Base-by-base conservation (phyloP, 148 eudicot species). In the Camellia japonica region DNA sequence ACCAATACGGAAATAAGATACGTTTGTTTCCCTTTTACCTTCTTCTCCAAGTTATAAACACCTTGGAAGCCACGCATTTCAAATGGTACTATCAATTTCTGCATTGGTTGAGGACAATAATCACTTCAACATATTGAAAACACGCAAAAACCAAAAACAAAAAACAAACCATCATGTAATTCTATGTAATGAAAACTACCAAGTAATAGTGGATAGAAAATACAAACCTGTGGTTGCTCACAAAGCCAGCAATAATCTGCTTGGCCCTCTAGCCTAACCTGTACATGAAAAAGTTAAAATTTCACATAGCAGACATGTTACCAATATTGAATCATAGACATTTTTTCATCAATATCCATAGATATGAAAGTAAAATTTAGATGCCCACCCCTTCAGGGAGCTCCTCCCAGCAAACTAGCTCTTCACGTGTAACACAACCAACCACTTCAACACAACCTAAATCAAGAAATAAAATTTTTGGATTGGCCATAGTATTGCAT, bases 391-490 rank as follows among this genome's bases (percentile, higher is more conserved):
- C 93, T 88, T 87, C 84, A 74, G 93, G 93, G 38, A 93, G 85
- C 76, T 86, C 92, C 70, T 88, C 89, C 97, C 92, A 93, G 77
- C 73, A 77, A 77, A 81, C 85, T 73, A 93, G 86, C 85, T 93
- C 97, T 76, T 91, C 93, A 58, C 89, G 69, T 65, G 82, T 89
- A 74, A 93, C 80, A 82, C 93, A 93, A 0, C 97, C 97, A 77
- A 87, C 95, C 56, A 93, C 88, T 74, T 91, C 95, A 81, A 93
- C 91, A 79, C 93, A 91, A 59, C 97, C 97, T 93, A 83, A n/a
- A 67, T 56, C 76, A 81, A 41, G 55, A 68, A 82, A 8, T 6
- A 55, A 49, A 58, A 67, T 68, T 73, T 72, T 51, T 23, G 42
- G 38, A 58, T 16, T 78, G 23, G 73, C 52, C 18, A n/a, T 3